Percentiles rank a stretch among this genome's conserved stretches.
These are phyloP conservation scores for Exsudoporus floridanus DNA, from an alignment of 1,284 basidiomycete genomes.

Conservation along the genomic window DNA sequence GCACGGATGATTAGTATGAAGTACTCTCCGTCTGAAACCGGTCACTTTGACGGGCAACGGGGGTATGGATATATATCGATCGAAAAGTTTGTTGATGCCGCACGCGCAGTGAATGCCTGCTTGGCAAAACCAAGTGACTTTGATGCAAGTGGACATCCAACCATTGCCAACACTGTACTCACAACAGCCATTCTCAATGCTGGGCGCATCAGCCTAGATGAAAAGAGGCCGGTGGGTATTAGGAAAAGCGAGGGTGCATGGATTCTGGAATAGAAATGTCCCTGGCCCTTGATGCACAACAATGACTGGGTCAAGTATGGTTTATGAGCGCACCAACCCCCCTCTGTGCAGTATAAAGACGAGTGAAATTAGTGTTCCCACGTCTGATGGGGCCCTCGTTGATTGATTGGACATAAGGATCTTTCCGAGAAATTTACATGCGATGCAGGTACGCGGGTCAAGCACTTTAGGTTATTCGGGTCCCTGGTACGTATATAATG, in stretches of 20 bases:
- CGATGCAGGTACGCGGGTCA: not conserved
- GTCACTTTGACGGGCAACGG: slow-evolving; percentile 89
- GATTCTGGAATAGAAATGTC: slow-evolving; percentile 59
- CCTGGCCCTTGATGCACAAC: not conserved
- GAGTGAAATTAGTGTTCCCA: not conserved
- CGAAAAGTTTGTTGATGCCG: slow-evolving; percentile 87
- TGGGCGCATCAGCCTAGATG: slow-evolving; percentile 85
- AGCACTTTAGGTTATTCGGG: too few relatives aligned
- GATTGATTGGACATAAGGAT: not conserved
- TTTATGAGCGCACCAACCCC: not conserved
- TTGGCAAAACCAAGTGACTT: slow-evolving; percentile 65
- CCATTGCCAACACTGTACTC: slow-evolving; percentile 83
- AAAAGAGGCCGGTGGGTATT: slow-evolving; percentile 80
- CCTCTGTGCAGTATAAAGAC: too few relatives aligned
- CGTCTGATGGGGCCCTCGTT: not conserved
- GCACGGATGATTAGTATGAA: slow-evolving; percentile 64
- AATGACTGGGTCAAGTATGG: slow-evolving; percentile 4
- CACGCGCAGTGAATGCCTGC: slow-evolving; percentile 74
- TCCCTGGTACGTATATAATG: not conserved
- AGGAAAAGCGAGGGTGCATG: slow-evolving; percentile 64
- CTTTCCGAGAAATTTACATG: not conserved
- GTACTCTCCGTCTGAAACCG: slow-evolving; percentile 87
- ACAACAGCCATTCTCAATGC: slow-evolving; percentile 92
- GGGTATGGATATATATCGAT: slow-evolving; percentile 91
- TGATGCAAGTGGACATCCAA: slow-evolving; percentile 80